A percentile compares a stretch with the other conserved stretches of the same genome.
Conservation (phyloP, 352 stramenopile species). For the Phytophthora agathidicida region DNA sequence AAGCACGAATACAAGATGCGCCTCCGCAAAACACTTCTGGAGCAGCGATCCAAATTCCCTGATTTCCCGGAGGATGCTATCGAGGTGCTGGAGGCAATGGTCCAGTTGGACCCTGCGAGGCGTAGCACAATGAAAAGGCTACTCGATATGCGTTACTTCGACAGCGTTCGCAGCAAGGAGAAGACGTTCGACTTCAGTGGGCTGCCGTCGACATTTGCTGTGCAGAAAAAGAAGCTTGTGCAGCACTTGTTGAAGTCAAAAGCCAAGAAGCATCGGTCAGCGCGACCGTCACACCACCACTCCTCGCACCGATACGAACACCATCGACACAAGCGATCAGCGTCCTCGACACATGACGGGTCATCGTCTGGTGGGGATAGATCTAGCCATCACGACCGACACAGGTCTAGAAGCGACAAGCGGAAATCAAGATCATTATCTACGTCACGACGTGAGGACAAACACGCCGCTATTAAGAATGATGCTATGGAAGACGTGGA, state of each 20-base stretch:
- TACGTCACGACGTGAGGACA: constrained; percentile 21
- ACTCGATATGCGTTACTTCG: constrained; percentile 67
- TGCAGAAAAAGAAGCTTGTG: constrained; percentile 66
- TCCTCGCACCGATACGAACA: constrained; percentile 29
- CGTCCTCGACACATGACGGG: constrained; percentile 22
- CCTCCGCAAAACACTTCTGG: constrained; percentile 79
- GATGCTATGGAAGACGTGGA: constrained; percentile 25
- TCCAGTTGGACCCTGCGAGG: constrained; percentile 76
- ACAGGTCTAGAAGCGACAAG: constrained; percentile 33
- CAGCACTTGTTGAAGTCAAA: constrained; percentile 58
- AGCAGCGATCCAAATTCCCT: constrained; percentile 58
- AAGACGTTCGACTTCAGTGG: constrained; percentile 46
- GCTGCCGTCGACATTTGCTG: constrained; percentile 53
- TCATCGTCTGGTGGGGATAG: constrained; percentile 20
- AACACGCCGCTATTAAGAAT: not conserved
- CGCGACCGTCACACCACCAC: constrained; percentile 24
- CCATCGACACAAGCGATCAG: constrained; percentile 32
- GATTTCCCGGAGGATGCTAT: constrained; percentile 63
- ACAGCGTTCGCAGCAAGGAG: constrained; percentile 39
- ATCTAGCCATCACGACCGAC: constrained; percentile 28
- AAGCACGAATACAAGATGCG: constrained; percentile 83
- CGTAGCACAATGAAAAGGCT: constrained; percentile 56
- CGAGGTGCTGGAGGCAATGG: constrained; percentile 72
- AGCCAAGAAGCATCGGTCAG: constrained; percentile 38
- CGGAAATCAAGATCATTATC: constrained; percentile 33